Evolutionary conservation across 1,139 yeast species (phyloP), one percentile per base, ranked within the genome.

Genomic region (Ogataea hybrid): DNA sequence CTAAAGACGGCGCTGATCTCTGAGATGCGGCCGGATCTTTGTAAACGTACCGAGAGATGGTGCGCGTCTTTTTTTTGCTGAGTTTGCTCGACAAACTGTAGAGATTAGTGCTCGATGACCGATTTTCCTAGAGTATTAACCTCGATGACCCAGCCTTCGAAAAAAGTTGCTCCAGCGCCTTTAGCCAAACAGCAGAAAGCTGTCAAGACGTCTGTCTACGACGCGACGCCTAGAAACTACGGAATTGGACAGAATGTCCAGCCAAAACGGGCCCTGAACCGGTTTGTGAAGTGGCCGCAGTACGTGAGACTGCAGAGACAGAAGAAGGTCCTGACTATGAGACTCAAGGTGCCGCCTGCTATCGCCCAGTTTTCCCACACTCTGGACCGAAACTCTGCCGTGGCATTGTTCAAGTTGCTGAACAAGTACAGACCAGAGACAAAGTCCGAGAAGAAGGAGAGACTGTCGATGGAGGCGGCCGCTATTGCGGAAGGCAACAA

Each of bases 351-450:
- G 66, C 98, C 98, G 58, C 98, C 98, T 64, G 84, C 97, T 56
- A 83, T 90, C 68, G 80, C 97, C 57, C 97, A 92, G 77, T 92
- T 90, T 82, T 88, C 87, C 67, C 75, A 84, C 71, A 83, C 92
- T 63, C 79, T 92, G 71, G 97, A 90, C 81, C 89, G 89, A 83
- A 90, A 90, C 85, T 84, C 97, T 61, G 97, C 97, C 65, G 77
- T 96, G 61, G 95, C 86, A 75, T 79, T 95, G 61, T 85, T 90
- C 81, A 89, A 89, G 79, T 82, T 90, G 64, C 82, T 90, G 77
- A 88, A 88, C 94, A 90, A 90, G 79, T 90, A 90, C 85, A 84
- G 95, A 76, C 97, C 97, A 67, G 97, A 90, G 79, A 86, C 96
- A 59, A 64, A 81, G 67, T 83, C 90, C 65, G 96, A 90, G 77